A percentile compares a stretch with the other conserved stretches of the same genome.
Conservation (phyloP, 306 rosid genomes). For the Sicyos edulis region DNA sequence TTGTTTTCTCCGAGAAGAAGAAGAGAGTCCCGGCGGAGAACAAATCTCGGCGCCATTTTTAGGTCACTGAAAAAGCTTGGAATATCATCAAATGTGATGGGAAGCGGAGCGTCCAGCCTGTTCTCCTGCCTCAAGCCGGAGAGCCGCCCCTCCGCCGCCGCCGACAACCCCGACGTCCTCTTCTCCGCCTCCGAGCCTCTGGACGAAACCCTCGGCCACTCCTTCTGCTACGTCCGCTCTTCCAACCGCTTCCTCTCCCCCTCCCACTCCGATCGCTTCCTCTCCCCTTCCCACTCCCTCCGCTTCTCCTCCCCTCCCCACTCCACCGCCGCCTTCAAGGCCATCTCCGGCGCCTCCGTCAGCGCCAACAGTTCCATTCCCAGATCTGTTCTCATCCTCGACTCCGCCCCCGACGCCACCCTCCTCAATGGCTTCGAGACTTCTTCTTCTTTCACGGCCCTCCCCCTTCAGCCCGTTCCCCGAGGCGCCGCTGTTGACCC, state of each 20-base stretch:
- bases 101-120: slow-evolving; percentile 62
- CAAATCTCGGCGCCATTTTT: neutral
- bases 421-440: slow-evolving; percentile 79
- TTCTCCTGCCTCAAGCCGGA: slow-evolving; percentile 62
- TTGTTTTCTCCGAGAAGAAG: slow-evolving; percentile 22
- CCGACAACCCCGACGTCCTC: slow-evolving; percentile 34
- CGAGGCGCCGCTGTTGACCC: slow-evolving; percentile 55
- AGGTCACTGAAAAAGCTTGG: slow-evolving; percentile 19
- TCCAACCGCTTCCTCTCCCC: slow-evolving; percentile 82
- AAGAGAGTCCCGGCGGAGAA: slow-evolving; percentile 43
- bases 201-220: slow-evolving; percentile 98
- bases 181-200: slow-evolving; percentile 36
- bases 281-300: slow-evolving; percentile 71
- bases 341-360: slow-evolving; percentile 95
- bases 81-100: slow-evolving; percentile 98
- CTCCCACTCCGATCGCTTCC: slow-evolving; percentile 71
- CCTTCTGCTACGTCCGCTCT: slow-evolving; percentile 86
- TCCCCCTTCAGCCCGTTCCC: slow-evolving; percentile 84
- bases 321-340: slow-evolving; percentile 50
- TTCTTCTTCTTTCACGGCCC: slow-evolving; percentile 66
- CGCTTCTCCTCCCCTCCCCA: slow-evolving; percentile 82
- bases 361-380: slow-evolving; percentile 86
- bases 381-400: slow-evolving; percentile 65
- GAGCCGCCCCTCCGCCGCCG: slow-evolving; percentile 32
- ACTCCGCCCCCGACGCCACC: slow-evolving; percentile 40